A percentile compares a stretch with the other conserved stretches of the same genome.
Conservation (phyloP, 768 basidiomycete species). For the Xerocomus potaroensis region DNA sequence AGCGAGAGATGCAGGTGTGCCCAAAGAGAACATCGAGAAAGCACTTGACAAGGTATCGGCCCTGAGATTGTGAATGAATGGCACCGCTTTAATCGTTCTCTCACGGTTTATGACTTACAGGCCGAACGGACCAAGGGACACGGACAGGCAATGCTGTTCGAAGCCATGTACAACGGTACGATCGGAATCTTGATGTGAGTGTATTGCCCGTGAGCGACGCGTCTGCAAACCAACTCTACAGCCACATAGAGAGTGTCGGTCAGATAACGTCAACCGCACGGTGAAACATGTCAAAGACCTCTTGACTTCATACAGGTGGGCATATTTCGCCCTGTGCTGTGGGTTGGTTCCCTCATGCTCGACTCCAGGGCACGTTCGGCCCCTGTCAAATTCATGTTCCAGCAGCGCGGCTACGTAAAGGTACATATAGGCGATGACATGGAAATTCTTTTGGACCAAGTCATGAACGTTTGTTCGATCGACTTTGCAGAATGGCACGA, state of each 20-base stretch:
- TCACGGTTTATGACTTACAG: slow-evolving; percentile 27
- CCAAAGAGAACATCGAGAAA: slow-evolving; percentile 65
- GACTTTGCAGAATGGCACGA: slow-evolving; percentile 41
- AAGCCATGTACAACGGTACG: slow-evolving; percentile 55
- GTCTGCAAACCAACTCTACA: slow-evolving; percentile 16
- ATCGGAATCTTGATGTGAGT: slow-evolving; percentile 64
- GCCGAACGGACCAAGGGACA: slow-evolving; percentile 46
- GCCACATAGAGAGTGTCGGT: slow-evolving; percentile 48
- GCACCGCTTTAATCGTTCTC: neutral
- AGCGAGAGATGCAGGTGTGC: slow-evolving; percentile 54
- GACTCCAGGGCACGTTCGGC: slow-evolving; percentile 52
- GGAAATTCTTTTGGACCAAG: slow-evolving; percentile 35
- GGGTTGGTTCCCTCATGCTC: neutral
- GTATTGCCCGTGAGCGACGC: neutral
- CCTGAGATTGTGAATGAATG: neutral
- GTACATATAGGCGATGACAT: slow-evolving; percentile 37
- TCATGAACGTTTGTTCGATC: slow-evolving; percentile 39
- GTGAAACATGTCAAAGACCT: slow-evolving; percentile 52
- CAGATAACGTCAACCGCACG: slow-evolving; percentile 64
- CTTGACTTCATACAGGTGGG: slow-evolving; percentile 46
- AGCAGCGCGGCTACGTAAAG: slow-evolving; percentile 49
- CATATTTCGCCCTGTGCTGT: neutral
- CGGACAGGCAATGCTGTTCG: slow-evolving; percentile 51
- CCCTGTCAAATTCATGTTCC: slow-evolving; percentile 64
- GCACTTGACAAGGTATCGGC: slow-evolving; percentile 50